Evolutionary conservation across 2,329 filamentous ascomycete genomes (phyloP), one percentile per base, ranked within the genome.

Genomic region (Berkeleyomyces basicola): DNA sequence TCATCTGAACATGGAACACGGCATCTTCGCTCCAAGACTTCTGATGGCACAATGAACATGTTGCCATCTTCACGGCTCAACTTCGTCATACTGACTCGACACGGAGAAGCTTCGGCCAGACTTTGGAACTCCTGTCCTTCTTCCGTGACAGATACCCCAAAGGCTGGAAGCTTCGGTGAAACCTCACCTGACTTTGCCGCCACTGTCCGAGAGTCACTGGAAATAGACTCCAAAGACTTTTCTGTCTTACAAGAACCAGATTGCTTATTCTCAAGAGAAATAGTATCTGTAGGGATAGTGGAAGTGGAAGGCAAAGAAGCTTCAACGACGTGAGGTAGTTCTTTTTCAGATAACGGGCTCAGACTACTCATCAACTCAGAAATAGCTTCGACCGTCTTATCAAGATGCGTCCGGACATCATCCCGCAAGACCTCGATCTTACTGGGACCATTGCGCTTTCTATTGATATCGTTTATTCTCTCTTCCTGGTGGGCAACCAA

Each of bases 401-500:
- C 36, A 9, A 64, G 59, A 36, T 55, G 59, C n/a, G 37, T 47
- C 7, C 43, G 51, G 39, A 64, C 44, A 23, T 58, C 42, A 11
- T 57, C 43, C n/a, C 60, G 63, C 10, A 64, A 42, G 14, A 49
- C 39, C n/a, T 62, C 60, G 55, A 57, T 40, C 49, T 62, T 60
- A 39, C 43, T 47, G 5, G 57, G 39, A 16, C 47, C 46, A 23
- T 59, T 43, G 23, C 46, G 39, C 11, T 55, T 39, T 3, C 46
- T 59, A 10, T 59, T 31, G 31, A 51, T 59, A 14, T 60, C 36
- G 31, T 46, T 59, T 10, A 57, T 39, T 31, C 49, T 58, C 47
- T 62, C 63, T 10, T 64, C 61, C 37, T 64, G 63, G 10, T 64
- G 60, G 9, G 60, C 60, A 14, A 47, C 46, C 16, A 64, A 23